Percentiles rank a stretch among this genome's conserved stretches.
Conservation (phyloP, 495 filamentous ascomycete species). For the Penicillium bialowiezense region DNA sequence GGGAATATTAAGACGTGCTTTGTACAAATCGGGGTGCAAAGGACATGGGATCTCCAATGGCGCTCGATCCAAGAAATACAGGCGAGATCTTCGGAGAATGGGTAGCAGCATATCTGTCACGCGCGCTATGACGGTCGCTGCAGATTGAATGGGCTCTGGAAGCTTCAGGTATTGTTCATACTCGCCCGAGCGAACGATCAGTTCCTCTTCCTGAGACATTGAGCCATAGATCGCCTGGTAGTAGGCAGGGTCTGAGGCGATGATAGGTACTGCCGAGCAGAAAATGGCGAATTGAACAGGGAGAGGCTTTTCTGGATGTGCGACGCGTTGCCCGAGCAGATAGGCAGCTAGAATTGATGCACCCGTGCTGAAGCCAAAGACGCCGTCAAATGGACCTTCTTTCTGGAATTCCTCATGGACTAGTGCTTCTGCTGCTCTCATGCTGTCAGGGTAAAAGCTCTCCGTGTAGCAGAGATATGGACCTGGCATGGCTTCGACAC, state of each 20-base stretch:
- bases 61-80: slow-evolving; percentile 2
- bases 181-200: slow-evolving; percentile 1
- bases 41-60: slow-evolving; percentile 4
- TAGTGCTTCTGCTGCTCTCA: slow-evolving; percentile 10
- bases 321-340: slow-evolving; percentile 8
- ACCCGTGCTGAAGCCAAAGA: slow-evolving; percentile 20
- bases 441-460: slow-evolving; percentile 4
- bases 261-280: slow-evolving; percentile 3
- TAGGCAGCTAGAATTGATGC: slow-evolving; percentile 8
- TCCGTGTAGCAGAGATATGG: slow-evolving; percentile 16
- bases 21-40: neutral
- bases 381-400: slow-evolving; percentile 23
- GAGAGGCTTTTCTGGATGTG: neutral
- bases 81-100: neutral
- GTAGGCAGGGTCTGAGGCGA: slow-evolving; percentile 5
- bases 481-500: slow-evolving; percentile 6
- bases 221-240: neutral
- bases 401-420: slow-evolving; percentile 14
- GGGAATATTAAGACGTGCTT: slow-evolving; percentile 15
- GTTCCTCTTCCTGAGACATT: neutral
- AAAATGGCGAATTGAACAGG: slow-evolving; percentile 22
- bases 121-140: neutral
- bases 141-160: neutral
- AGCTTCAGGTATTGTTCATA: slow-evolving; percentile 2
- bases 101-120: neutral